Evolutionary conservation across 805 yeast species (phyloP).

Genomic region (Teunomyces gatunensis): DNA sequence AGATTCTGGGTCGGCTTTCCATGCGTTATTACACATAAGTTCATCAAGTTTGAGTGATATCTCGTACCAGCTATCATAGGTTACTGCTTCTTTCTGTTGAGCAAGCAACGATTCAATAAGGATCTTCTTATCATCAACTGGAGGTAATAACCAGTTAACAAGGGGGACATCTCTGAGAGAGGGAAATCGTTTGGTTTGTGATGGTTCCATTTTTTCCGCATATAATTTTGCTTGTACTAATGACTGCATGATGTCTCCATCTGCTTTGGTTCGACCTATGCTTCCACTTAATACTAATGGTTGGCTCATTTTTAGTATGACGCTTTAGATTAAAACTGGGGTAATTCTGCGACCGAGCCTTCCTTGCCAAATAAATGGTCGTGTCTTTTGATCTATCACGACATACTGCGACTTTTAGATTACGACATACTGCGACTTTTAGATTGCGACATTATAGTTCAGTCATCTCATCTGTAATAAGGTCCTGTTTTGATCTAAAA

Average conservation of each 20-base stretch:
- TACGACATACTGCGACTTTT: not conserved
- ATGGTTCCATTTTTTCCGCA: not conserved
- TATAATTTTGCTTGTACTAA: not conserved
- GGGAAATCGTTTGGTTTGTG: not conserved
- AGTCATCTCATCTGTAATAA: not conserved
- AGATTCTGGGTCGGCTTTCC: constrained; percentile 68
- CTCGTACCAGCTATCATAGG: constrained; percentile 64
- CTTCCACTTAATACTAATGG: not conserved
- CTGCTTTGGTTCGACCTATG: not conserved
- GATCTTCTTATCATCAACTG: constrained; percentile 19
- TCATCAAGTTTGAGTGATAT: constrained; percentile 64
- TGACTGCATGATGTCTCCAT: not conserved
- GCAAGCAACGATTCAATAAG: constrained; percentile 21
- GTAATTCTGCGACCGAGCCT: constrained; percentile 3
- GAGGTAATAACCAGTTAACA: constrained; percentile 17
- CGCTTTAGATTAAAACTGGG: not conserved
- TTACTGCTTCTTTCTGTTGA: constrained; percentile 34
- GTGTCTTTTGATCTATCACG: not conserved
- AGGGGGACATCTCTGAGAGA: constrained; percentile 13
- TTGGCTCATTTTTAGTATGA: not conserved
- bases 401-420: not conserved
- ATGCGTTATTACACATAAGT: constrained; percentile 57
- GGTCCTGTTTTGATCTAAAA: not conserved
- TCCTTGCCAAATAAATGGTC: not conserved
- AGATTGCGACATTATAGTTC: not conserved